Conservation (phyloP, 2,329 filamentous ascomycete species). For the Xylariales sp. region DNA sequence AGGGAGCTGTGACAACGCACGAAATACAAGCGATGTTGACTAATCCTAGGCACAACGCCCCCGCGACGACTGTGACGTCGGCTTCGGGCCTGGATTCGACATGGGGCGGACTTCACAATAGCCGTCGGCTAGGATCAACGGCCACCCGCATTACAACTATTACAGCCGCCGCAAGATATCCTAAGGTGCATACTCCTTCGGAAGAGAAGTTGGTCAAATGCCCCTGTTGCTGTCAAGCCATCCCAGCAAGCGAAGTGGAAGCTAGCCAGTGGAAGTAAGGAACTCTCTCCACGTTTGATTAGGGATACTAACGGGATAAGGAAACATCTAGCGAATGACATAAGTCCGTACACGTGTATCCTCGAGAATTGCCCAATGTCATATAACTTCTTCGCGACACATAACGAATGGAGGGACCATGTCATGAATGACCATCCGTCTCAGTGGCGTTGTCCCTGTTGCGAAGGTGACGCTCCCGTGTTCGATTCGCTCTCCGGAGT, state of each 20-base stretch:
- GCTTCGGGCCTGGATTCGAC: conserved; percentile 17
- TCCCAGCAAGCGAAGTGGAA: conserved; percentile 8
- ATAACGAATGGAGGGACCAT: conserved; percentile 19
- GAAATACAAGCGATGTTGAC: background rate
- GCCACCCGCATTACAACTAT: conserved; percentile 17
- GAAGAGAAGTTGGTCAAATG: conserved; percentile 21
- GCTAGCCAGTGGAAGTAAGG: conserved; percentile 19
- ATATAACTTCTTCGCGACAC: conserved; percentile 16
- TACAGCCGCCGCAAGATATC: conserved; percentile 14
- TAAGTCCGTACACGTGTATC: conserved; percentile 22
- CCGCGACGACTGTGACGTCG: conserved; percentile 11
- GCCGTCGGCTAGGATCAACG: conserved; percentile 7
- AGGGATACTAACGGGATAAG: conserved; percentile 14
- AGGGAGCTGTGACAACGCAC: conserved; percentile 3
- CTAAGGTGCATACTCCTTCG: conserved; percentile 10
- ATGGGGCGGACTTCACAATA: conserved; percentile 19
- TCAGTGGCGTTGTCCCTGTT: conserved; percentile 19
- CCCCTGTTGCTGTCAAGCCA: conserved; percentile 23
- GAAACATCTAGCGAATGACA: conserved; percentile 14
- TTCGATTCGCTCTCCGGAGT: conserved; percentile 15
- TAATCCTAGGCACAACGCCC: too few species aligned
- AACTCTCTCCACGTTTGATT: background rate
- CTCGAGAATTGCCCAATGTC: conserved; percentile 19
- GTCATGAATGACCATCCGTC: conserved; percentile 19
- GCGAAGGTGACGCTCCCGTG: conserved; percentile 10